A percentile compares a stretch with the other conserved stretches of the same genome.
Conservation (phyloP, 495 filamentous ascomycete species). For the Talaromyces wortmannii region DNA sequence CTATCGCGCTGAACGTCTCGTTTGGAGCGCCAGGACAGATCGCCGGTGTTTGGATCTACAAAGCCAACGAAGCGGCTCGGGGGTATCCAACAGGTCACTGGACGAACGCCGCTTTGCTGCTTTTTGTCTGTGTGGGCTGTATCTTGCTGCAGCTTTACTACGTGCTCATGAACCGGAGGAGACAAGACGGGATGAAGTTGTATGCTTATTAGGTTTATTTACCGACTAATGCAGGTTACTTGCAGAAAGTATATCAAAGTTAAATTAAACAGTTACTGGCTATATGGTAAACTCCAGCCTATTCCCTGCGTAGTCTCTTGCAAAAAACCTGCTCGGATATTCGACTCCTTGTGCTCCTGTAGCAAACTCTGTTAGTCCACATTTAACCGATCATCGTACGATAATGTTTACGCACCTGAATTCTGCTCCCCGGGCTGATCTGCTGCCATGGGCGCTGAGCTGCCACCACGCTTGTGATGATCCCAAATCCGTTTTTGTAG, state of each 20-base stretch:
- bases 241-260: not conserved
- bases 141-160: conserved; percentile 31
- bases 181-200: not conserved
- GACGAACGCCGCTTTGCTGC: conserved; percentile 43
- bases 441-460: conserved; percentile 41
- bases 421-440: conserved; percentile 47
- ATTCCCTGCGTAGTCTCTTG: conserved; percentile 57
- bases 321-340: conserved; percentile 56
- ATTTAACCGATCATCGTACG: not conserved
- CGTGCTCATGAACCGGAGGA: conserved; percentile 22
- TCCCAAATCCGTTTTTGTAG: conserved; percentile 46
- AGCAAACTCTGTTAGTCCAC: not conserved
- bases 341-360: conserved; percentile 47
- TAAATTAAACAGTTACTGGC: not conserved
- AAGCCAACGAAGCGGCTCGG: conserved; percentile 45
- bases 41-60: conserved; percentile 68
- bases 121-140: conserved; percentile 29
- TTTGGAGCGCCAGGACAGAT: conserved; percentile 64
- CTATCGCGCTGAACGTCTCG: conserved; percentile 61
- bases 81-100: conserved; percentile 66
- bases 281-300: conserved; percentile 53
- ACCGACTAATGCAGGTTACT: not conserved
- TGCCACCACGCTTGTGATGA: conserved; percentile 41
- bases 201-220: conserved; percentile 1
- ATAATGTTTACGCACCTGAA: conserved; percentile 29